Evolutionary conservation across 2,329 filamentous ascomycete genomes (phyloP).

Genomic region (Apiospora pterosperma): DNA sequence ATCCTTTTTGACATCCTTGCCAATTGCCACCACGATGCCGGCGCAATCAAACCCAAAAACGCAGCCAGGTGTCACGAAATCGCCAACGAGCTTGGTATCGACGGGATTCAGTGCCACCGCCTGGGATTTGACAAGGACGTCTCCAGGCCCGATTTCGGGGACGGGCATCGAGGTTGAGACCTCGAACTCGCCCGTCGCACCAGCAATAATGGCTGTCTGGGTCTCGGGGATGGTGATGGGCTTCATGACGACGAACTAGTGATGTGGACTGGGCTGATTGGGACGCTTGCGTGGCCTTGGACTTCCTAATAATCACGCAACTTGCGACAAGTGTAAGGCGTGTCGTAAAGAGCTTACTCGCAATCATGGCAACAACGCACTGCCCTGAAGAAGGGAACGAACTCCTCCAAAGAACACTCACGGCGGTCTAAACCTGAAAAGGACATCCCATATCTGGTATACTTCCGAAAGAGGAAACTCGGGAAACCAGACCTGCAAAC

Average conservation of each 20-base stretch:
- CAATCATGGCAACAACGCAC: too few relatives aligned
- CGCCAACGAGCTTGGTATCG: slow-evolving; percentile 13
- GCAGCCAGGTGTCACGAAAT: slow-evolving; percentile 10
- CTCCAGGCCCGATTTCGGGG: slow-evolving; percentile 6
- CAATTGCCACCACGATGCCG: slow-evolving; percentile 16
- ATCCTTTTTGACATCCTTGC: slow-evolving; percentile 6
- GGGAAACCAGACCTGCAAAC: too few relatives aligned
- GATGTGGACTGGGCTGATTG: too few relatives aligned
- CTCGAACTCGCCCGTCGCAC: neutral
- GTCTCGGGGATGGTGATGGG: neutral
- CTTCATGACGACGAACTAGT: neutral
- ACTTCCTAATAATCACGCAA: too few relatives aligned
- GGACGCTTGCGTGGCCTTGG: neutral
- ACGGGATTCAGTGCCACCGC: slow-evolving; percentile 14
- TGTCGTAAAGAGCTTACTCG: too few relatives aligned
- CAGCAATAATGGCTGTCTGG: neutral
- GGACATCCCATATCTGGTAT: too few relatives aligned
- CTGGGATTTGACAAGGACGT: slow-evolving; percentile 10
- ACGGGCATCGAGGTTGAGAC: neutral
- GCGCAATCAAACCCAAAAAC: slow-evolving; percentile 18
- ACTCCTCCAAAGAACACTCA: too few relatives aligned
- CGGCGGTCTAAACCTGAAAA: too few relatives aligned
- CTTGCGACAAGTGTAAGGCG: too few relatives aligned
- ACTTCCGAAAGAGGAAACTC: too few relatives aligned
- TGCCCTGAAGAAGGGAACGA: too few relatives aligned